These are phyloP conservation scores for Luffa acutangula DNA, from an alignment of 306 rosid genomes.

Conservation along the genomic window DNA sequence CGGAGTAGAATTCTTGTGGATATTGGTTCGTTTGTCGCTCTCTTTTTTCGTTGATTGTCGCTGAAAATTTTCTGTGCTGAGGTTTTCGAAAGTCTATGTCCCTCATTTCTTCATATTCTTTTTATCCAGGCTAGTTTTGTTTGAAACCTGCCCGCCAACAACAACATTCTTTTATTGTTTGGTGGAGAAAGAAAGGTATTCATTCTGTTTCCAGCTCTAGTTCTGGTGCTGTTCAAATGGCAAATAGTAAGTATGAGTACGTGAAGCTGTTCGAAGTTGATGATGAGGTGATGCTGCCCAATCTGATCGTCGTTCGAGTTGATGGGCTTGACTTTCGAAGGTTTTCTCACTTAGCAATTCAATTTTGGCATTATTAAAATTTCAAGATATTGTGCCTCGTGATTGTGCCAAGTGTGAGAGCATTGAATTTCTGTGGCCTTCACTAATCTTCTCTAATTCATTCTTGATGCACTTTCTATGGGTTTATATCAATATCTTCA, in stretches of 20 bases:
- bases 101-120: background rate
- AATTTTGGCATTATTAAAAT: background rate
- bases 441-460: background rate
- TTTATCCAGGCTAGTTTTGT: background rate
- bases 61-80: background rate
- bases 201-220: background rate
- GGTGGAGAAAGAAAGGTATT: background rate
- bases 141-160: background rate
- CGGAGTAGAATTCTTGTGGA: background rate
- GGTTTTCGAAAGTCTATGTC: background rate
- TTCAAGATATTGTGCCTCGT: background rate
- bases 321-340: conserved; percentile 36
- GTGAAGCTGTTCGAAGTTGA: conserved; percentile 64
- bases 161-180: background rate
- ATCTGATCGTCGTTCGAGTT: conserved; percentile 48
- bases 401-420: background rate
- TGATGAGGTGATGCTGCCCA: conserved; percentile 67
- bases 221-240: conserved; percentile 27
- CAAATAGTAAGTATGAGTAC: conserved; percentile 72
- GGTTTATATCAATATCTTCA: background rate
- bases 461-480: background rate
- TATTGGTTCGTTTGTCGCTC: background rate
- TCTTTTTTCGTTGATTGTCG: background rate
- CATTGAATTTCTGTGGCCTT: background rate
- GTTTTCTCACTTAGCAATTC: conserved; percentile 3